Evolutionary conservation across 305 asterid species (phyloP).

Genomic region (Fraxinus paxiana): DNA sequence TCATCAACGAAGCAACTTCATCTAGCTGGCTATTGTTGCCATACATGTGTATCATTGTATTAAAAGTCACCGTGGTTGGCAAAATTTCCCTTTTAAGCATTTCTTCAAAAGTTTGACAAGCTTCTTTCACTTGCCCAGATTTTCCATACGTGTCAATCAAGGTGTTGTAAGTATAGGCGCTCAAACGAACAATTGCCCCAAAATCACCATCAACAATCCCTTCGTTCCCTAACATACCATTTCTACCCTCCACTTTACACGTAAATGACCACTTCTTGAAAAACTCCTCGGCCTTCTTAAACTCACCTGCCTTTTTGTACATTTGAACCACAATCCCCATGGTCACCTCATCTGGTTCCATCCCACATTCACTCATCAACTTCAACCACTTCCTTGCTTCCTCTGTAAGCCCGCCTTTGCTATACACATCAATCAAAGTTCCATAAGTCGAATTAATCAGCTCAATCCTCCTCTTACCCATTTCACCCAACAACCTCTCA

Average conservation of each 20-base stretch:
- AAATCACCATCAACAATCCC: slow-evolving; percentile 27
- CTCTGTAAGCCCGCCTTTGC: slow-evolving; percentile 62
- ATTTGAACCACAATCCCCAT: slow-evolving; percentile 81
- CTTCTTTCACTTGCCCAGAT: slow-evolving; percentile 73
- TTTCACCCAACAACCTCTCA: slow-evolving; percentile 63
- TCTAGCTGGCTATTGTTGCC: slow-evolving; percentile 67
- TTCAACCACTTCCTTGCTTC: slow-evolving; percentile 72
- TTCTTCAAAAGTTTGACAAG: slow-evolving; percentile 54
- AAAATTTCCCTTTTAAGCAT: slow-evolving; percentile 64
- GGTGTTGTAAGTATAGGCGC: slow-evolving; percentile 67
- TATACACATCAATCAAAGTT: slow-evolving; percentile 74
- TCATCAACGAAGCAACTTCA: slow-evolving; percentile 56
- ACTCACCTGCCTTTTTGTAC: slow-evolving; percentile 86
- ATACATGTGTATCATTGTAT: slow-evolving; percentile 87
- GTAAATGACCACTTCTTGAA: slow-evolving; percentile 69
- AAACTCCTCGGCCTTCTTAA: slow-evolving; percentile 68
- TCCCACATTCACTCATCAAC: slow-evolving; percentile 52
- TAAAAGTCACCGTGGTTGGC: slow-evolving; percentile 80
- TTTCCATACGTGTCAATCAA: slow-evolving; percentile 92
- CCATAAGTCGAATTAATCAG: slow-evolving; percentile 87
- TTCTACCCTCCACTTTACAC: slow-evolving; percentile 19
- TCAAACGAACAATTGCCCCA: slow-evolving; percentile 32
- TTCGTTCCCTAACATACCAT: slow-evolving; percentile 27
- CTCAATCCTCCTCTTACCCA: slow-evolving; percentile 51
- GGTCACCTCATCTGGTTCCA: slow-evolving; percentile 92